These are phyloP conservation scores for Meira nashicola DNA, from an alignment of 1,284 basidiomycete genomes.

Conservation along the genomic window DNA sequence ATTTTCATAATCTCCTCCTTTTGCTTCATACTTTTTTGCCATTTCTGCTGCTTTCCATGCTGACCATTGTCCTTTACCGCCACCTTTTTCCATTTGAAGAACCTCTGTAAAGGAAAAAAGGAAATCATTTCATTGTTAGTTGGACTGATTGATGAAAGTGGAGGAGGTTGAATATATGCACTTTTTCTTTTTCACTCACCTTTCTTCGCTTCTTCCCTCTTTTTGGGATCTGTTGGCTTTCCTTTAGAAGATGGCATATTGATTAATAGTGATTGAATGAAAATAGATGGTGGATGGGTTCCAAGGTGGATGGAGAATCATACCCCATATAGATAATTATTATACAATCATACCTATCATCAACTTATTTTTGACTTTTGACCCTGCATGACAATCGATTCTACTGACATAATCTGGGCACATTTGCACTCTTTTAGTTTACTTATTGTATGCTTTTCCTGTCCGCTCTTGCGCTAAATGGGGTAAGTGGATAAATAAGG, in stretches of 20 bases:
- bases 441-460: no score
- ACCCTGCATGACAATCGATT: no score
- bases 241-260: conserved; percentile 55
- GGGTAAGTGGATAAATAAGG: no score
- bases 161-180: neutral
- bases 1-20: conserved; percentile 55
- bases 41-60: conserved; percentile 55
- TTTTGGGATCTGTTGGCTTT: conserved; percentile 55
- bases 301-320: no score
- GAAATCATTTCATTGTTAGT: neutral
- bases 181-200: conserved; percentile 5
- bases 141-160: neutral
- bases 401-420: no score
- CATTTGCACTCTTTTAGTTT: no score
- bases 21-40: conserved; percentile 55
- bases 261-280: neutral
- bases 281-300: no score
- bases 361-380: no score
- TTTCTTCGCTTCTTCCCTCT: conserved; percentile 55
- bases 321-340: no score
- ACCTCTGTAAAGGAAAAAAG: conserved; percentile 31
- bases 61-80: conserved; percentile 55
- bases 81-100: conserved; percentile 54
- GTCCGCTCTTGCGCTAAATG: no score
- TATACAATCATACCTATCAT: no score